phyloP scores from a whole-genome alignment of 2,329 filamentous ascomycete genomes.

The Anthostomella pinea region DNA sequence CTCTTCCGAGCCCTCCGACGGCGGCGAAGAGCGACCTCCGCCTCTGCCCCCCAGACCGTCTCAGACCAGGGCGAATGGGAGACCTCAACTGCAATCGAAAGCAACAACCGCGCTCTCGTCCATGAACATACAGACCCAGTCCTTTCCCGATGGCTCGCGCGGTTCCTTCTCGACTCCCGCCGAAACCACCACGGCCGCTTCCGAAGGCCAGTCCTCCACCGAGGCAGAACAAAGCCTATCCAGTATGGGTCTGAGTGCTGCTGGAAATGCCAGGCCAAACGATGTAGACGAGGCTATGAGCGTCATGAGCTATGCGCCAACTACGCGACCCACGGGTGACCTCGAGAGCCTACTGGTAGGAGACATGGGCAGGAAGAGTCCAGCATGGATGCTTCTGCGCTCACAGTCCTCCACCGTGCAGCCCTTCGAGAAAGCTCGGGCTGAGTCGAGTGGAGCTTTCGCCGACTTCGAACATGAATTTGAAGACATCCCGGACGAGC shows the following conservation, averaged over 20 bases:
- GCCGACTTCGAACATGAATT: conserved; percentile 75
- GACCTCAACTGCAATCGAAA: conserved; percentile 50
- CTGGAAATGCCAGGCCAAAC: conserved; percentile 28
- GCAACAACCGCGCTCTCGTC: conserved; percentile 84
- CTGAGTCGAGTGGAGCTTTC: conserved; percentile 48
- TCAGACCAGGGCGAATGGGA: conserved; percentile 26
- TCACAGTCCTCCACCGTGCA: conserved; percentile 58
- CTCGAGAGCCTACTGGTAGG: conserved; percentile 79
- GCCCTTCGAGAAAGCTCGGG: conserved; percentile 56
- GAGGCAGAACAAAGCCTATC: conserved; percentile 15
- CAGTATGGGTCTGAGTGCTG: conserved; percentile 23
- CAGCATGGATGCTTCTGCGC: conserved; percentile 66
- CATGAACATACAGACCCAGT: conserved; percentile 74
- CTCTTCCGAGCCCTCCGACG: conserved; percentile 20
- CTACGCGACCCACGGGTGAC: conserved; percentile 62
- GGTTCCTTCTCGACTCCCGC: conserved; percentile 54
- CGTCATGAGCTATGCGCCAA: conserved; percentile 64
- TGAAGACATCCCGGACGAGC: conserved; percentile 63
- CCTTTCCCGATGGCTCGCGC: conserved; percentile 66
- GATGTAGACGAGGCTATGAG: conserved; percentile 64
- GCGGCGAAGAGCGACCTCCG: conserved; percentile 47
- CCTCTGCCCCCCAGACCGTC: conserved; percentile 53
- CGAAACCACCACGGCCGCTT: conserved; percentile 31
- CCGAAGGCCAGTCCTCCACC: conserved; percentile 33
- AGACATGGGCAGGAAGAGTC: conserved; percentile 62